A percentile compares a stretch with the other conserved stretches of the same genome.
These are phyloP conservation scores for Clavulina sp. DNA, from an alignment of 768 basidiomycete species.

Conservation along the genomic window DNA sequence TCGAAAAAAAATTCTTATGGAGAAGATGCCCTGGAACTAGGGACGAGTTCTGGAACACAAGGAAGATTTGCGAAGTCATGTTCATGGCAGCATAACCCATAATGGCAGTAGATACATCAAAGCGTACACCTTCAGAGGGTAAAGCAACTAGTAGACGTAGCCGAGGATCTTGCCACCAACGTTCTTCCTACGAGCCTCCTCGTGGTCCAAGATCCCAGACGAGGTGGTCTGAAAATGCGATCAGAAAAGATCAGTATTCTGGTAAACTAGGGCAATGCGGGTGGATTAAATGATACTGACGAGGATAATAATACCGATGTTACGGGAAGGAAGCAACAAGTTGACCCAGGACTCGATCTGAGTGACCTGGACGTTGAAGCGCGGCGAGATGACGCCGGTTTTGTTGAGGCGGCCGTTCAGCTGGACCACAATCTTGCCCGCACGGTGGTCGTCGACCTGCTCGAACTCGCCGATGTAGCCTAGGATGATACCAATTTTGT, in stretches of 20 bases:
- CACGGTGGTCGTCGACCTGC: slow-evolving; percentile 96
- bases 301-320: slow-evolving; percentile 91
- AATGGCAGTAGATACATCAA: too few relatives aligned
- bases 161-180: slow-evolving; percentile 90
- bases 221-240: slow-evolving; percentile 59
- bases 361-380: slow-evolving; percentile 86
- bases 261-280: not conserved
- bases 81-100: too few relatives aligned
- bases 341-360: slow-evolving; percentile 97
- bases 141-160: slow-evolving; percentile 57
- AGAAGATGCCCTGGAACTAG: too few relatives aligned
- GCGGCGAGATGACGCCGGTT: slow-evolving; percentile 98
- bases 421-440: slow-evolving; percentile 95
- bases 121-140: not conserved
- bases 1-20: too few relatives aligned
- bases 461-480: slow-evolving; percentile 99
- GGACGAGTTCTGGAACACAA: too few relatives aligned
- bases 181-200: slow-evolving; percentile 96
- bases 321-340: slow-evolving; percentile 86
- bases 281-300: slow-evolving; percentile 27
- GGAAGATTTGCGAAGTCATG: too few relatives aligned
- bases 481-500: too few relatives aligned
- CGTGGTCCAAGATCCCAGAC: slow-evolving; percentile 95
- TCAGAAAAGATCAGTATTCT: not conserved
- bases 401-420: slow-evolving; percentile 98